Evolutionary conservation across 306 rosid species (phyloP).

Genomic region (Dalbergia oliveri): DNA sequence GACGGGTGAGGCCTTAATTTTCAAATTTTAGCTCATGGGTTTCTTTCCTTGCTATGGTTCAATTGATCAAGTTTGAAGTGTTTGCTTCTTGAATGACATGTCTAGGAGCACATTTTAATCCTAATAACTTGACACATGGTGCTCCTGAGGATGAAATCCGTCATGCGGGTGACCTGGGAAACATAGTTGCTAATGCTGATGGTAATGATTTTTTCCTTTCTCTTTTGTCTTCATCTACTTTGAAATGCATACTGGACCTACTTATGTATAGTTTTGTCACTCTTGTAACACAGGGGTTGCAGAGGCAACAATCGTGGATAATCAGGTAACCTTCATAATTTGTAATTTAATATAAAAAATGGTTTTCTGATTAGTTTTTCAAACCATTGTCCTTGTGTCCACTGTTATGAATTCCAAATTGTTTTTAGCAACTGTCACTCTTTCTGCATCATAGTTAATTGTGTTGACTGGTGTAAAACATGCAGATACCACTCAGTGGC

Average conservation of each 20-base stretch:
- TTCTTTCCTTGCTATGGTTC: conserved; percentile 10
- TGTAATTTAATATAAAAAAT: not conserved
- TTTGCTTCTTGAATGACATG: conserved; percentile 39
- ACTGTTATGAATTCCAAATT: not conserved
- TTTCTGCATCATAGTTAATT: conserved; percentile 18
- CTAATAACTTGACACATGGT: conserved; percentile 74
- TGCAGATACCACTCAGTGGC: conserved; percentile 79
- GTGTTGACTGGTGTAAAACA: conserved; percentile 26
- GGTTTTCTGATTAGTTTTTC: conserved; percentile 2
- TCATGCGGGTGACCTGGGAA: conserved; percentile 99
- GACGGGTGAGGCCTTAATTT: conserved; percentile 63
- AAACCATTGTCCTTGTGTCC: not conserved
- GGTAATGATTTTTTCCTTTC: conserved; percentile 55
- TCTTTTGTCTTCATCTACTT: not conserved
- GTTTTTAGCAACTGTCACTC: conserved; percentile 5
- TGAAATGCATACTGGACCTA: conserved; percentile 8
- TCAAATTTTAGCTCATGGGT: not conserved
- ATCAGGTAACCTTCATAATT: conserved; percentile 60
- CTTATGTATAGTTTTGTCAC: conserved; percentile 22
- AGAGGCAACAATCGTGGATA: conserved; percentile 78
- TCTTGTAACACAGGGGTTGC: conserved; percentile 67
- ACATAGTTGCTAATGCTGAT: conserved; percentile 82
- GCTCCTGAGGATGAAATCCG: conserved; percentile 93
- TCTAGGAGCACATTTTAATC: conserved; percentile 93
- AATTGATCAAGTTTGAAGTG: conserved; percentile 10